Evolutionary conservation across 768 basidiomycete genomes (phyloP).

Genomic region (Amanita pseudoporphyria): DNA sequence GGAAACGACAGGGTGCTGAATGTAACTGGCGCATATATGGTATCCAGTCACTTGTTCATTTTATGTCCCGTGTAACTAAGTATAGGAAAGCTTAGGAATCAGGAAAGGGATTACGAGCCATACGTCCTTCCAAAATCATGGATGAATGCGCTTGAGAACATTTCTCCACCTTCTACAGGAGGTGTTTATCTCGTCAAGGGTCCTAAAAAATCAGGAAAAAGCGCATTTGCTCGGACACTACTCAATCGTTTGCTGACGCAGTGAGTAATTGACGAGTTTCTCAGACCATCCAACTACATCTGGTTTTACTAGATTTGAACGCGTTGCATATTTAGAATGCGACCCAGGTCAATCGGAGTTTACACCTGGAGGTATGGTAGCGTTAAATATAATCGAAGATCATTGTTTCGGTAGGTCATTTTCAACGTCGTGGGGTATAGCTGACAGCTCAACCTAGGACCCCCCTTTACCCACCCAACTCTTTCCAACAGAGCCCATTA

Average conservation of each 20-base stretch:
- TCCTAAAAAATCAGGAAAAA: conserved; percentile 83
- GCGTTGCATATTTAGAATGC: conserved; percentile 88
- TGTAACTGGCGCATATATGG: conserved; percentile 40
- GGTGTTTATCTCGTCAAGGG: conserved; percentile 67
- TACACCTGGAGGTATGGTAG: conserved; percentile 76
- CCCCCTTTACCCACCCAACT: conserved; percentile 78
- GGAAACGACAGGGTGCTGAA: conserved; percentile 28
- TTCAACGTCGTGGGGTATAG: not conserved
- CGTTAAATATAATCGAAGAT: conserved; percentile 59
- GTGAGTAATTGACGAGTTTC: conserved; percentile 24
- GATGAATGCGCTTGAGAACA: conserved; percentile 24
- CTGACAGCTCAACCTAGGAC: conserved; percentile 38
- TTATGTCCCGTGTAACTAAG: not conserved
- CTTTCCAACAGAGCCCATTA: conserved; percentile 71
- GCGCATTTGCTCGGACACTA: conserved; percentile 70
- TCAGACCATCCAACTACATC: not conserved
- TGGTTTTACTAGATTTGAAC: conserved; percentile 41
- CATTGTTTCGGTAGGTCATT: conserved; percentile 56
- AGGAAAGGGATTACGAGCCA: conserved; percentile 28
- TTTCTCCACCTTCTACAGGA: conserved; percentile 13
- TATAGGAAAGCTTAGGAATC: conserved; percentile 22
- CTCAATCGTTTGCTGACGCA: conserved; percentile 56
- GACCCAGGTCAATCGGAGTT: conserved; percentile 95
- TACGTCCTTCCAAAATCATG: conserved; percentile 30
- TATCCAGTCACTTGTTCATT: conserved; percentile 18